Evolutionary conservation across 441 rosid species (phyloP), one percentile per base, ranked within the genome.

Genomic region (Erodium trifolium): DNA sequence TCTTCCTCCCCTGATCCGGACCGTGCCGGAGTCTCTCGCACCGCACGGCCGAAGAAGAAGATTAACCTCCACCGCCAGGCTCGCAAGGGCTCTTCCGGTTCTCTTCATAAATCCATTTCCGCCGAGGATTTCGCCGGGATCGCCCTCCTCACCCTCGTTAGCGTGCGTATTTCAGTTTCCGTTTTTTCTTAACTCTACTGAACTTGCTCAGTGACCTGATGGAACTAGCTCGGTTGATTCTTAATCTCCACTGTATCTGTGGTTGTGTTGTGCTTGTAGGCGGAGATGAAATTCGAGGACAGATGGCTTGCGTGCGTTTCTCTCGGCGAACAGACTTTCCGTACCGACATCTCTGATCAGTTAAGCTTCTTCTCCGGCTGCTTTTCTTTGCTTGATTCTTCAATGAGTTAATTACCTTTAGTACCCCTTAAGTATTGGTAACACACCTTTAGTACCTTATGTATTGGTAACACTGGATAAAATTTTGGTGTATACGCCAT

Each of bases 251-350:
- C 13, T 1, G 49, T 47, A 16, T 45, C 0, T 0, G 14, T 29
- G 41, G 35, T n/a, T 63, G n/a, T 53, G 27, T 73, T 73, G 63
- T 67, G 49, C 0, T 70, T 37, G 12, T 69, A 88, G 96, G 97
- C 96, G 76, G 88, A 91, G 78, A 82, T 93, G 96, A 81, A 78
- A 68, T 82, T 88, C 55, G 86, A 85, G 76, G 98, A 91, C 81
- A 89, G 79, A 71, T 93, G 98, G 97, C 81, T 88, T 18, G 97
- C 92, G 4, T 89, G 97, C 69, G 90, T 88, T 76, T 89, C 97
- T 1, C 79, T 93, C 23, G 97, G 98, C 4, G 97, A 91, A 79
- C 94, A 87, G 71, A 84, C 98, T 2, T 93, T 82, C 70, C 91
- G 98, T 34, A 86, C 97, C 0, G 82, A 77, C 0, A 71, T 84